A percentile compares a stretch with the other conserved stretches of the same genome.
phyloP scores from a whole-genome alignment of 2,329 filamentous ascomycete genomes.

The Trichoderma sp. region DNA sequence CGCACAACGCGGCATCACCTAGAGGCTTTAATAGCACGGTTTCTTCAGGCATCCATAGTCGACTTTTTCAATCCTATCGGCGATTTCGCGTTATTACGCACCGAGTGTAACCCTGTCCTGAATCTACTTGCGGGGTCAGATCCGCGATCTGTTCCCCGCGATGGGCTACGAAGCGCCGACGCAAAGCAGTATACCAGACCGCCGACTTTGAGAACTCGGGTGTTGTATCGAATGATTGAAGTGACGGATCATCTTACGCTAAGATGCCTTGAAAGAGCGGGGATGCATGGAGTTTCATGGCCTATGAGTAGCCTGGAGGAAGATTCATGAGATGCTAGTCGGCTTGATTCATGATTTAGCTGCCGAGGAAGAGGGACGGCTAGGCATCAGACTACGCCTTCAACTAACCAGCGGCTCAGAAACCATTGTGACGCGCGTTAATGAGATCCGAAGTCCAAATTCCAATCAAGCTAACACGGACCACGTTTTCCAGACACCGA shows the following conservation, averaged over 20 bases:
- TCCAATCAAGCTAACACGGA: not conserved
- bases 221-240: not conserved
- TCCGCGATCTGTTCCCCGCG: not conserved
- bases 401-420: not conserved
- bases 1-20: not conserved
- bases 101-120: constrained; percentile 13
- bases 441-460: not conserved
- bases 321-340: not conserved
- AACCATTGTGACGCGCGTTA: not conserved
- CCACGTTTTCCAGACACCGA: not conserved
- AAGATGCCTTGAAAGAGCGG: not conserved
- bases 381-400: not conserved
- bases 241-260: not conserved
- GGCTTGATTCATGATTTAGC: not conserved
- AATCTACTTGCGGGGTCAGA: constrained; percentile 8
- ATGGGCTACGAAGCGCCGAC: not conserved
- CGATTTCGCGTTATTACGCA: constrained; percentile 6
- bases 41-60: too few species aligned
- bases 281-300: not conserved
- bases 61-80: not conserved
- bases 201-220: not conserved
- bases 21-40: not conserved
- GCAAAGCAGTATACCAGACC: too few species aligned
- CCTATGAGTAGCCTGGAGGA: not conserved
- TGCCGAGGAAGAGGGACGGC: not conserved